Evolutionary conservation across 306 rosid species (phyloP), one percentile per base, ranked within the genome.

Genomic region (Cucurbita pepo): DNA sequence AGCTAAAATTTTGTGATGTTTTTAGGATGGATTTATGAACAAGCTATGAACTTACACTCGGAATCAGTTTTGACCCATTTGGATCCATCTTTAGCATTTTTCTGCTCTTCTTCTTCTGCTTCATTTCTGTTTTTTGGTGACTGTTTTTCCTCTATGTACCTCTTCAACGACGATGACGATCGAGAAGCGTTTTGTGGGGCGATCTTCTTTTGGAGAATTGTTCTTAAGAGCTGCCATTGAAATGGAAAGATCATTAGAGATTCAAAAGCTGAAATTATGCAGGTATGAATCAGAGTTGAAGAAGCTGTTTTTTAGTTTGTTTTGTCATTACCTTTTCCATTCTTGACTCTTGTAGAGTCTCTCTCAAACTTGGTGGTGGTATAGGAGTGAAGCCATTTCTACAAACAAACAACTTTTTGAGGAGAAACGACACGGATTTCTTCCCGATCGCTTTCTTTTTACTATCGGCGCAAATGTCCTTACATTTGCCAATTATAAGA

Each of bases 61-160:
- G 99, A 91, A 85, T 95, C 97, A 59, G 99, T 95, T 83, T 88
- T 91, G 81, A 86, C 97, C 99, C 99, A 95, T 89, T 89, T 95
- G 73, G 84, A 78, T 22, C 91, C 95, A 73, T 79, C 87, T 77
- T 81, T 83, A 11, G 43, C 57, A 75, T 81, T 89, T 79, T 78
- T 80, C 10, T 52, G 81, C 47, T 74, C 14, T 75, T 75, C 69
- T 75, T 75, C 69, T 19, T 69, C 79, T 74, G 85, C 86, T 0
- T 79, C 76, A 38, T 73, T 71, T 77, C 66, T 84, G 73, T 72
- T 80, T 55, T 78, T 84, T 56, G 76, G 78, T n/a, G 37, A 76
- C 67, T 70, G 82, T 64, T 77, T 90, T 77, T 86, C 86, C 79
- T 82, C 90, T 5, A 95, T 18, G 80, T 73, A 84, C 66, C 82